Evolutionary conservation across 108 stramenopile genomes (phyloP).

Genomic region (Chaetoceros muelleri): DNA sequence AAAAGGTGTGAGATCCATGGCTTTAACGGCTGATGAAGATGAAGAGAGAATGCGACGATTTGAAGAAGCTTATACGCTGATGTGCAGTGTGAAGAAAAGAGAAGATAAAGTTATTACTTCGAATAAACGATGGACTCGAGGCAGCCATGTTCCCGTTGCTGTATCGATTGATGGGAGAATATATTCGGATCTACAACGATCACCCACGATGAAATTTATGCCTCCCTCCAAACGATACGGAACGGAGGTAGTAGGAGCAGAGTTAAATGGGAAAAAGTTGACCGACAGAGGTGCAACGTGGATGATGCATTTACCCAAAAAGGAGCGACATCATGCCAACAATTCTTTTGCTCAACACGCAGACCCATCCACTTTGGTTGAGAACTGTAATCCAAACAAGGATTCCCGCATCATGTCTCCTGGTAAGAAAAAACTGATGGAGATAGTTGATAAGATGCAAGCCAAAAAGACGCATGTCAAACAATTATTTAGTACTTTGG

Average conservation of each 20-base stretch:
- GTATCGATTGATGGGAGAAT: constrained; percentile 31
- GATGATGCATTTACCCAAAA: constrained; percentile 52
- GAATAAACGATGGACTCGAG: constrained; percentile 58
- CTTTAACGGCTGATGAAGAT: constrained; percentile 15
- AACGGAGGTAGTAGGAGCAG: background rate
- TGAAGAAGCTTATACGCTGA: constrained; percentile 56
- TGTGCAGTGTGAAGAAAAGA: constrained; percentile 11
- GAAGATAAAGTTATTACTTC: constrained; percentile 25
- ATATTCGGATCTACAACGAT: constrained; percentile 48
- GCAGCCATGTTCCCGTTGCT: constrained; percentile 15
- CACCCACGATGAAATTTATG: constrained; percentile 11
- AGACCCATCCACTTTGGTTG: too few relatives aligned
- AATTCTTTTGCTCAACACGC: too few relatives aligned
- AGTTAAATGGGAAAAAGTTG: background rate
- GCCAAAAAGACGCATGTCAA: constrained; percentile 1
- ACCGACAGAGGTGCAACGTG: constrained; percentile 52
- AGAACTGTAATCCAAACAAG: too few relatives aligned
- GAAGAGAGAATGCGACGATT: constrained; percentile 50
- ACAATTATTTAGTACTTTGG: background rate
- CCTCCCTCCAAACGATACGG: background rate
- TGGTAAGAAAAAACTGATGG: background rate
- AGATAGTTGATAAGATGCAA: background rate
- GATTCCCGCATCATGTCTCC: too few relatives aligned
- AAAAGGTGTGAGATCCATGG: constrained; percentile 3
- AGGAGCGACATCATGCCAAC: too few relatives aligned